These are phyloP conservation scores for Fusarium drepaniforme DNA, from an alignment of 2,329 filamentous ascomycete species.

Conservation along the genomic window DNA sequence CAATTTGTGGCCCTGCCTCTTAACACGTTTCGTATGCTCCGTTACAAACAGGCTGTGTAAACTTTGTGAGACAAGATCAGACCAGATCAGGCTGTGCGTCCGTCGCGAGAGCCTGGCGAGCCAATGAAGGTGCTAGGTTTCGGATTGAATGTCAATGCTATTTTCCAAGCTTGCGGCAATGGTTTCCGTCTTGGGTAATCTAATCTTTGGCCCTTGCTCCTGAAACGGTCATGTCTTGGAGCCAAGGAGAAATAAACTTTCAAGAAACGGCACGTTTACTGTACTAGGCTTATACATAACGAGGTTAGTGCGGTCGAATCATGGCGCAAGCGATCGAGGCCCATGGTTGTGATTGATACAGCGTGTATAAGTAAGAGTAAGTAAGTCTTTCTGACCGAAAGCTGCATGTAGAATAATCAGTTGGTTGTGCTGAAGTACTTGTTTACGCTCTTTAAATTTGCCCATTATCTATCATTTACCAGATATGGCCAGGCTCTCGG, in stretches of 20 bases:
- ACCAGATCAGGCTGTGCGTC: neutral
- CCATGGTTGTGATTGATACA: neutral
- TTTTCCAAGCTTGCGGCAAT: neutral
- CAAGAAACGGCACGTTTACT: neutral
- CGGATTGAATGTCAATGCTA: neutral
- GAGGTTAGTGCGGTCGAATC: neutral
- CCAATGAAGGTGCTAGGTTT: neutral
- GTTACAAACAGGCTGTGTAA: neutral
- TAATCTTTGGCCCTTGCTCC: neutral
- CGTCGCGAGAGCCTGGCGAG: neutral
- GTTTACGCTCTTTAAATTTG: neutral
- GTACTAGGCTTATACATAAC: neutral
- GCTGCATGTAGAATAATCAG: neutral
- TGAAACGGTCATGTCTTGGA: neutral
- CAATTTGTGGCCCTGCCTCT: neutral
- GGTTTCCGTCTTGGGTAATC: neutral
- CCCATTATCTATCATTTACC: neutral
- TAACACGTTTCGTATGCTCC: neutral
- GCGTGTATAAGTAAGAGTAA: neutral
- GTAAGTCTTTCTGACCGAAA: neutral
- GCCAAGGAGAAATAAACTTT: neutral
- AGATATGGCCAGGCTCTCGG: neutral
- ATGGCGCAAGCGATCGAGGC: neutral
- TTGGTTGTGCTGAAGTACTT: neutral
- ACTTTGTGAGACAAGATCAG: neutral